Base-by-base conservation (phyloP, 2,329 filamentous ascomycete genomes). In the Ophiostoma piceae region DNA sequence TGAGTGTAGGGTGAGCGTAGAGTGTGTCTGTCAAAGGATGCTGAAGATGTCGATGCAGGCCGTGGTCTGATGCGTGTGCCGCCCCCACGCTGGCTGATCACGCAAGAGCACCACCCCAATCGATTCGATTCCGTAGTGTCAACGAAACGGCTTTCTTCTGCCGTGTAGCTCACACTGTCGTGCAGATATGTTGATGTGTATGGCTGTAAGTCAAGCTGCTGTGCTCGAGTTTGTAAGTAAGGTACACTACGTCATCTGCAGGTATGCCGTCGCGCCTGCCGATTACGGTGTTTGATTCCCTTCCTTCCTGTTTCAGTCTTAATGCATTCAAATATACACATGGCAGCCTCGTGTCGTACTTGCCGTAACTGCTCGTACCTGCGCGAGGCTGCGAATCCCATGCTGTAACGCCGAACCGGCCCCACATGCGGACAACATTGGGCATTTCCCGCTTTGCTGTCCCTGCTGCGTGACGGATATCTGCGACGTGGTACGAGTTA, bases 321-420 rank as follows among this genome's bases (percentile, higher is more conserved):
- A 35, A 35, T 2, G 3, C 5, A 5, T 35, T 35, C 4, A 35
- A 35, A 54, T 54, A 32, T 26, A 62, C 32, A 6, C 6, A 26
- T 16, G 12, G 22, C 26, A 16, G 57, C 57, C 57, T 62, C 22
- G 57, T 8, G 22, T 32, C 11, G 35, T 35, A 35, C 35, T 3
- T 35, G 35, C 35, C 35, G 35, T 35, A 35, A 35, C 35, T 35
- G 7, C 16, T 14, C 14, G 57, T 29, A 19, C 29, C n/a, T 57
- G 51, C 57, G 22, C 22, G 32, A 65, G 60, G 60, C 60, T 35
- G 60, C 39, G 12, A 41, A 12, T 47, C 3, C 12, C 39, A 47
- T 19, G 6, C 16, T 19, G 43, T 39, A 65, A 62, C 57, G 57
- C 60, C 60, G 35, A 65, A 35, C 32, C 60, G 60, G 60, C 60